Conservation (phyloP, 192 early-diverging fungal species). For the Mortierella hygrophila region DNA sequence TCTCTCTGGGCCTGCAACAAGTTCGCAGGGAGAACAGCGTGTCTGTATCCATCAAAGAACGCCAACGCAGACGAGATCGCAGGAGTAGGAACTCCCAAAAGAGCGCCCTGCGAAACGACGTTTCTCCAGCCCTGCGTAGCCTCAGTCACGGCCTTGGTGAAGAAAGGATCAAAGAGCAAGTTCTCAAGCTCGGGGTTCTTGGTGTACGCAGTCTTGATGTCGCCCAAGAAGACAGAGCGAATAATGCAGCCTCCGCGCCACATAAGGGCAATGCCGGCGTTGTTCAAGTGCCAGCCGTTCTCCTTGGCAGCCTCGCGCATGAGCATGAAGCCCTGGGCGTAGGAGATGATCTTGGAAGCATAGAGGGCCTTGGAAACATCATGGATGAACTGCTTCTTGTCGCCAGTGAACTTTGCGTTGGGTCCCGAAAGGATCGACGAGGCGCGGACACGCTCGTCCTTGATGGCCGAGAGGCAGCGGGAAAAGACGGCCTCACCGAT, state of each 20-base stretch:
- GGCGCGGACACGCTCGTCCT: slow-evolving; percentile 94
- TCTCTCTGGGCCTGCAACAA: slow-evolving; percentile 98
- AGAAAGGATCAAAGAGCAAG: slow-evolving; percentile 97
- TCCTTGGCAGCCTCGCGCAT: slow-evolving; percentile 95
- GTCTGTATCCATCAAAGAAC: slow-evolving; percentile 98
- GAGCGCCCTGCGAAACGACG: slow-evolving; percentile 83
- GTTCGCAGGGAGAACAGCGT: slow-evolving; percentile 92
- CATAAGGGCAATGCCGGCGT: slow-evolving; percentile 98
- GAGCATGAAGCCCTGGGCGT: slow-evolving; percentile 99
- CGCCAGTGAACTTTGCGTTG: slow-evolving; percentile 78
- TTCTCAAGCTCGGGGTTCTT: slow-evolving; percentile 88
- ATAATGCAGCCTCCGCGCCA: slow-evolving; percentile 99
- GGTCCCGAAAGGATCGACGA: slow-evolving; percentile 90
- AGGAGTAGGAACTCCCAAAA: slow-evolving; percentile 92
- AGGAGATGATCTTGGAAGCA: slow-evolving; percentile 98
- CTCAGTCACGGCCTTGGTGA: slow-evolving; percentile 89
- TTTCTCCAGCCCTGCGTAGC: slow-evolving; percentile 90
- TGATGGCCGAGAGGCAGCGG: slow-evolving; percentile 95
- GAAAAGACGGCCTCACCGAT: slow-evolving; percentile 99
- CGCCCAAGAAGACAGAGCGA: slow-evolving; percentile 94
- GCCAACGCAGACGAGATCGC: slow-evolving; percentile 90
- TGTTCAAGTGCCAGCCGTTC: slow-evolving; percentile 95
- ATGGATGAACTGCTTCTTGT: slow-evolving; percentile 90
- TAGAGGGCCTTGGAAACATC: slow-evolving; percentile 95
- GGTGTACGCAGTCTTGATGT: slow-evolving; percentile 96